Base-by-base conservation (phyloP, 257 asterid species). In the Solanum lycopersicoides region DNA sequence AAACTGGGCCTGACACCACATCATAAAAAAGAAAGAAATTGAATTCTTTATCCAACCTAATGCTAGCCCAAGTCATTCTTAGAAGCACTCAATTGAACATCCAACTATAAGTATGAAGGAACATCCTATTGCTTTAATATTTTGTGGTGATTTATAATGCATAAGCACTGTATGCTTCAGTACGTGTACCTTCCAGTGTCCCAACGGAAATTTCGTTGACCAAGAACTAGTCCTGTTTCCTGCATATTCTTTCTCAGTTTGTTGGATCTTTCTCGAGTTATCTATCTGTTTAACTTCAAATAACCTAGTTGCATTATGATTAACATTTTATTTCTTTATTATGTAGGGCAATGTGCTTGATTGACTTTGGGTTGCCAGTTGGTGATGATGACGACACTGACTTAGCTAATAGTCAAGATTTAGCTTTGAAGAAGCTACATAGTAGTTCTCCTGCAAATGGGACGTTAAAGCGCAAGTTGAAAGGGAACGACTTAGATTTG, bases 301-400 rank as follows among this genome's bases (percentile, higher is more conserved):
- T 45, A 82, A 30, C 69, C 0, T 30, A 82, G 35, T 50, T 50
- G 18, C 45, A 6, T 82, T 82, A 30, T 53, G 85, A 80, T 32
- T 25, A 82, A 50, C 69, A 3, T 18, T 82, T 80, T 32, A 82
- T 50, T 69, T 32, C 45, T 82, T 86, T 75, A 83, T 86, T 86
- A 32, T 88, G 44, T 91, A 96, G 98, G 98, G 96, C 98, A 4
- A 93, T 92, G 95, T 96, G 98, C 90, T 87, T 91, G 91, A 96
- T 96, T 16, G 98, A 96, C 91, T 96, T 96, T 79, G 98, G 94
- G 86, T 91, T 91, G 92, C 98, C 99, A 30, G 91, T 95, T 11
- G 96, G 85, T 82, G 85, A 92, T 60, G 92, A 63, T 60, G 98
- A 91, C 2, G 92, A 92, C 15, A 53, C 65, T 34, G 94, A 93